Base-by-base conservation (phyloP, 768 basidiomycete genomes). In the Inosperma sp. region DNA sequence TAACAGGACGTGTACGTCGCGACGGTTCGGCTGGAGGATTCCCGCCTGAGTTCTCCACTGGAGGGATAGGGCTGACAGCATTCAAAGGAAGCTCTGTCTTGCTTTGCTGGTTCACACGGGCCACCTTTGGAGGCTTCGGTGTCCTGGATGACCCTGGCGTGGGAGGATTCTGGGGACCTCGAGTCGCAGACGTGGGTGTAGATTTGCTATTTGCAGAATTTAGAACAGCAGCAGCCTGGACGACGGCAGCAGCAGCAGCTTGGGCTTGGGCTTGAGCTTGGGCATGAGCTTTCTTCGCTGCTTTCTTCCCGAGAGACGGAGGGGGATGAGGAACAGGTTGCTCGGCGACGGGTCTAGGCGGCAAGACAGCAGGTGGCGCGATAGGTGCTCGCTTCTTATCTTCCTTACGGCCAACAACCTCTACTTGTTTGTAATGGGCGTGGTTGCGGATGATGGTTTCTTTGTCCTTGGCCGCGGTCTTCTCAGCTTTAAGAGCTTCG, bases 401-500 rank as follows among this genome's bases (percentile, higher is more conserved):
- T 23, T 69, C 77, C 62, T 69, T 75, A 7, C 21, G 63, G 35
- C 9, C 61, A 2, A 62, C 58, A 3, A 61, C 63, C 36, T 62
- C 62, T 5, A 63, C 56, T 42, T 66, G 64, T 30, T 81, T 82
- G 68, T 86, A 84, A 62, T 86, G 87, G 0, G 80, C 77, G 31
- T 89, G 86, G 49, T 82, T 86, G 31, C 84, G 80, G 26, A 83
- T 70, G 51, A 84, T 88, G 23, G 80, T 70, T 58, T 85, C 83
- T 60, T 83, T 89, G 63, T 87, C 88, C 59, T 79, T 84, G 59
- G 81, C 79, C 0, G 80, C 78, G 5, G 76, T 75, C 62, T 85
- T 88, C 65, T 91, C 86, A 0, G 89, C 88, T 57, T 92, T 90
- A 55, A 98, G 82, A 1, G 93, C 91, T 62, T 95, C 94, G 40